Conservation (phyloP, 31 red algal species). For the Bonnemaisonia californica region DNA sequence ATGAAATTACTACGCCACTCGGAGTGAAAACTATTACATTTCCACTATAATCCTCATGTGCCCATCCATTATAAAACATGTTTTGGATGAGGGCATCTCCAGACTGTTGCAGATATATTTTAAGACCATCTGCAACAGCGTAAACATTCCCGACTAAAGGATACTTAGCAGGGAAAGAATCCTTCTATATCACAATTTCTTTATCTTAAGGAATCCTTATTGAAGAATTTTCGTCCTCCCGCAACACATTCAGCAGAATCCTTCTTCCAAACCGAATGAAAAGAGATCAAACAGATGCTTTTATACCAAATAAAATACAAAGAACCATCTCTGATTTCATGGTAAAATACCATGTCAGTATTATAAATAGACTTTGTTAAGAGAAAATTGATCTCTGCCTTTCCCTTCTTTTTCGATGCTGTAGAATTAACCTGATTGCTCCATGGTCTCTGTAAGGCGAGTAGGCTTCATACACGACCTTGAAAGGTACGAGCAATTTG, state of each 20-base stretch:
- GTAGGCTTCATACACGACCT: neutral
- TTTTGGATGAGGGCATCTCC: constrained; percentile 1
- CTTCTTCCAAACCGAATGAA: constrained; percentile 1
- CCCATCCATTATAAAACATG: constrained; percentile 27
- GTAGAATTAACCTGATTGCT: neutral
- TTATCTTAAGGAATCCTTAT: neutral
- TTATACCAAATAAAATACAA: neutral
- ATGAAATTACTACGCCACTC: constrained; percentile 9
- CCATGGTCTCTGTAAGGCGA: neutral
- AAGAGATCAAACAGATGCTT: no score
- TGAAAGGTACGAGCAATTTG: no score
- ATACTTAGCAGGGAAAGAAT: neutral
- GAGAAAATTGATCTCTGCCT: neutral
- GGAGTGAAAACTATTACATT: constrained; percentile 21
- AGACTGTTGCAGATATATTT: neutral
- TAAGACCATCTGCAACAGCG: neutral
- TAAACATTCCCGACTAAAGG: neutral
- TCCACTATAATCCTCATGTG: constrained; percentile 23
- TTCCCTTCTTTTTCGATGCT: neutral
- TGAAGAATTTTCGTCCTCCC: neutral
- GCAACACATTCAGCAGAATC: neutral
- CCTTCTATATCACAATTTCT: neutral
- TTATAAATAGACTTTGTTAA: no score
- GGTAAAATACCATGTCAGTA: no score
- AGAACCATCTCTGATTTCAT: neutral